These are phyloP conservation scores for Tetrastigma voinierianum DNA, from an alignment of 164 flowering plant species.

Conservation along the genomic window DNA sequence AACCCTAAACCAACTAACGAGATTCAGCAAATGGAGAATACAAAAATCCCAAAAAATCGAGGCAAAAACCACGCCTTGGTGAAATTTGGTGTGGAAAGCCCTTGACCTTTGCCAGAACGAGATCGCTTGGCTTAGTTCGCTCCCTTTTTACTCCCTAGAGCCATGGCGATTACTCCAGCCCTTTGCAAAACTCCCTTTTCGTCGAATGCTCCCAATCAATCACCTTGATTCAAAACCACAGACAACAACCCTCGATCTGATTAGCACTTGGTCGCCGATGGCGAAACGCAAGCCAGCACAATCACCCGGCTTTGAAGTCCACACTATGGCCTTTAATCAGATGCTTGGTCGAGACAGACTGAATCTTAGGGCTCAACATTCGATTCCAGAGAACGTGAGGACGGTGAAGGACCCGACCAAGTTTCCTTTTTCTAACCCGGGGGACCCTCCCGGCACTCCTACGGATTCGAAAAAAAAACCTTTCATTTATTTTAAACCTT, in stretches of 20 bases:
- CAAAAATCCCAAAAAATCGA: too few species aligned
- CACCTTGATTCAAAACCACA: not conserved
- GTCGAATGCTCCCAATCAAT: too few species aligned
- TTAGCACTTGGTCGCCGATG: constrained; percentile 11
- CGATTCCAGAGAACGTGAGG: not conserved
- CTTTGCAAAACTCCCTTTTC: too few species aligned
- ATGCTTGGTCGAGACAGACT: too few species aligned
- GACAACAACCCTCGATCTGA: not conserved
- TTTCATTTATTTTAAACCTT: too few species aligned
- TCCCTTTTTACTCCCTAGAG: constrained; percentile 76
- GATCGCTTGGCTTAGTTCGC: constrained; percentile 75
- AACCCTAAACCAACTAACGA: not conserved
- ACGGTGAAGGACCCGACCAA: too few species aligned
- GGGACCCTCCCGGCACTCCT: too few species aligned
- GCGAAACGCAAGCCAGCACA: not conserved
- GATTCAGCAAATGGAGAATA: too few species aligned
- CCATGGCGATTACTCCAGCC: constrained; percentile 43
- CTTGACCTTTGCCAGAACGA: constrained; percentile 98
- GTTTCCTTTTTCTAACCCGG: too few species aligned
- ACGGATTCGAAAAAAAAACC: too few species aligned
- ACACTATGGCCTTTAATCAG: constrained; percentile 8
- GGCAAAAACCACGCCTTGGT: constrained; percentile 64
- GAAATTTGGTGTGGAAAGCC: constrained; percentile 94
- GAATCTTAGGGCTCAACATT: not conserved
- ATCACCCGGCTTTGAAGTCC: too few species aligned